These are phyloP conservation scores for Spathaspora hagerdaliae DNA, from an alignment of 805 yeast species.

Conservation along the genomic window DNA sequence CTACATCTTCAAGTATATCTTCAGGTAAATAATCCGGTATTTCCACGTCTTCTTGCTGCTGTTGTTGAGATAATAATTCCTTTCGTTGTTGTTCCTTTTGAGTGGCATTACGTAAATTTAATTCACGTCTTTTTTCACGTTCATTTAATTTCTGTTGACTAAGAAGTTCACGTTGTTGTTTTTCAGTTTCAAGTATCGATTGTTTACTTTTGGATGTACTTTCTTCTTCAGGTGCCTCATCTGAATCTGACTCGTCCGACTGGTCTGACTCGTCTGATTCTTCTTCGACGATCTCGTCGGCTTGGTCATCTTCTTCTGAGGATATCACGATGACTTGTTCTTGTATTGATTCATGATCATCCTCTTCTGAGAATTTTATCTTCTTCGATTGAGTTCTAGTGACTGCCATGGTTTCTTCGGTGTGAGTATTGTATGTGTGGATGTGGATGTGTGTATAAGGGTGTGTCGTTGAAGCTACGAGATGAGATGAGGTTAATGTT, in stretches of 20 bases:
- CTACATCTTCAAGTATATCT: constrained; percentile 23
- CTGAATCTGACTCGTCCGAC: constrained; percentile 15
- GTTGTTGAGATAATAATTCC: constrained; percentile 15
- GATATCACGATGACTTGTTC: constrained; percentile 6
- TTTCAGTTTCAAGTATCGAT: constrained; percentile 16
- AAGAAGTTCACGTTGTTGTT: constrained; percentile 19
- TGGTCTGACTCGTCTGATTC: constrained; percentile 12
- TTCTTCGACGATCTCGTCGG: constrained; percentile 9
- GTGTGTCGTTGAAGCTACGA: too few species aligned
- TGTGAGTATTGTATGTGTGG: neutral
- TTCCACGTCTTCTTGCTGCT: constrained; percentile 14
- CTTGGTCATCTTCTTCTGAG: constrained; percentile 2
- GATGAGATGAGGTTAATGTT: too few species aligned
- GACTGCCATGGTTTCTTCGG: constrained; percentile 17
- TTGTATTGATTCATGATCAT: constrained; percentile 11
- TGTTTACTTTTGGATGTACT: constrained; percentile 26
- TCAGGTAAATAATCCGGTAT: constrained; percentile 43
- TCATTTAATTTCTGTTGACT: constrained; percentile 23
- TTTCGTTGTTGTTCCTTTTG: constrained; percentile 29
- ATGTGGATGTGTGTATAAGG: too few species aligned
- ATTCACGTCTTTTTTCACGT: constrained; percentile 33
- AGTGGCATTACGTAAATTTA: constrained; percentile 20
- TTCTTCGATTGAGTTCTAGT: constrained; percentile 30
- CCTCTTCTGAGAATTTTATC: constrained; percentile 21
- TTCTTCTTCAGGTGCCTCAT: constrained; percentile 45